Evolutionary conservation across 2,329 filamentous ascomycete genomes (phyloP).

Genomic region (Leptographium lundbergii): DNA sequence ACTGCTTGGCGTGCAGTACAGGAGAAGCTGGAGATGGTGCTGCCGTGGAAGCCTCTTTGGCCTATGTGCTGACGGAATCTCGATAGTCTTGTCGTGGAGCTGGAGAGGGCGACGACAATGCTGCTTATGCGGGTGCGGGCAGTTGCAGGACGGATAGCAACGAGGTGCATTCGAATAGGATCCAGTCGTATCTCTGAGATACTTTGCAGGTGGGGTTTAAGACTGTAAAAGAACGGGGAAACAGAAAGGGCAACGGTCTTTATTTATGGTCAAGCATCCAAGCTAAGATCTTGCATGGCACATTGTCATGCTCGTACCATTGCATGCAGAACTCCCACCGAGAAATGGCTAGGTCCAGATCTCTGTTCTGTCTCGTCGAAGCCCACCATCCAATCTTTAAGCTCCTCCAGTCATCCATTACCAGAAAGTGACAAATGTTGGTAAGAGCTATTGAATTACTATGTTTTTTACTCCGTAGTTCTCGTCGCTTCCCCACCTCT

Average conservation of each 20-base stretch:
- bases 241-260: neutral
- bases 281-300: neutral
- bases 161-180: conserved; percentile 3
- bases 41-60: neutral
- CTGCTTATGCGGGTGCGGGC: conserved; percentile 2
- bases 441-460: neutral
- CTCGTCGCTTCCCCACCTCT: neutral
- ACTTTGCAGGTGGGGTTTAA: neutral
- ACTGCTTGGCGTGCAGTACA: neutral
- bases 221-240: neutral
- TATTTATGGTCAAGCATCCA: neutral
- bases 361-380: neutral
- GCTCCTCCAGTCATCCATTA: neutral
- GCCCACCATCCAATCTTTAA: neutral
- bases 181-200: neutral
- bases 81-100: neutral
- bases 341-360: too few species aligned
- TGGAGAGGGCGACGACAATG: neutral
- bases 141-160: conserved; percentile 5
- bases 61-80: neutral
- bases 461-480: neutral
- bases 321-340: neutral
- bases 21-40: neutral
- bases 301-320: neutral
- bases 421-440: neutral